These are phyloP conservation scores for Colletotrichum chrysophilum DNA, from an alignment of 2,329 filamentous ascomycete species.

Conservation along the genomic window DNA sequence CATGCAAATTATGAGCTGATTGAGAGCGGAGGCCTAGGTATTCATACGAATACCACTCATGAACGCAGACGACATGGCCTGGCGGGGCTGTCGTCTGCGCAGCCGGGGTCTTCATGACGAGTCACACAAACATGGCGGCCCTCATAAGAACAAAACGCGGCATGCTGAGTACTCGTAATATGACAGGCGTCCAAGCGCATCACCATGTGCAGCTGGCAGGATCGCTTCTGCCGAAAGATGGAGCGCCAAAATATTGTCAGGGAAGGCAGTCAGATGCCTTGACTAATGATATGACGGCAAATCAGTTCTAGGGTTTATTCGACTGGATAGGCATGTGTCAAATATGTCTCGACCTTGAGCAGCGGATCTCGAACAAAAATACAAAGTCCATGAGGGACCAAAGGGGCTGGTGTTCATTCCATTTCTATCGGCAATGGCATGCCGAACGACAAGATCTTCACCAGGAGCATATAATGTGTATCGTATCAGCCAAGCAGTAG, in stretches of 20 bases:
- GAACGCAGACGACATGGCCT: neutral
- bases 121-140: neutral
- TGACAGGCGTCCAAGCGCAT: conserved; percentile 1
- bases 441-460: neutral
- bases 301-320: neutral
- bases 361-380: neutral
- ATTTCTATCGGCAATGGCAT: neutral
- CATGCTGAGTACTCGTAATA: neutral
- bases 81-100: neutral
- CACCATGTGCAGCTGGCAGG: neutral
- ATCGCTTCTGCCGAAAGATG: neutral
- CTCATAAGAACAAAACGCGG: neutral
- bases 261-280: neutral
- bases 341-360: neutral
- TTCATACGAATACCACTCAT: neutral
- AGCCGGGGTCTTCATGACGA: neutral
- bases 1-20: neutral
- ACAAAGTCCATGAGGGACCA: neutral
- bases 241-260: neutral
- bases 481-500: neutral
- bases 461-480: neutral
- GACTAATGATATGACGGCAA: neutral
- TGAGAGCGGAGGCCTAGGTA: neutral
- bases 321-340: neutral
- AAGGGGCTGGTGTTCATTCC: neutral